Percentiles rank a stretch among this genome's conserved stretches.
Conservation (phyloP, 345 rosid genomes). For the Acer saccharum region DNA sequence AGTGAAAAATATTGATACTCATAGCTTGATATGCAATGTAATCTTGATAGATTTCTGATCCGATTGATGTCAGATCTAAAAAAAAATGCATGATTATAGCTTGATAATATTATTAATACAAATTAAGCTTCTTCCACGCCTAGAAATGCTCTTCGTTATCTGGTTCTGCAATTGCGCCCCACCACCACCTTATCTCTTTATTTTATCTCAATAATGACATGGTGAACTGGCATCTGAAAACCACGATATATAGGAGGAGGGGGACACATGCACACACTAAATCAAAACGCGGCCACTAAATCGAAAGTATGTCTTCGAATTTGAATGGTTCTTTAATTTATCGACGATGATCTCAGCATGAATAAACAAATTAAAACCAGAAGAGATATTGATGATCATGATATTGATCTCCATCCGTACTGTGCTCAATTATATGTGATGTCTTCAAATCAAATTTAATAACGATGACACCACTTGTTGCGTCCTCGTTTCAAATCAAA, state of each 20-base stretch:
- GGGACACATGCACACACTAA: background rate
- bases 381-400: background rate
- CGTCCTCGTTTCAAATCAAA: background rate
- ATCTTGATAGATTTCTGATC: too few species aligned
- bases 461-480: background rate
- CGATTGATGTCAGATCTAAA: too few species aligned
- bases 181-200: conserved; percentile 30
- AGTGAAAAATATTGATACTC: too few species aligned
- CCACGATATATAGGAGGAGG: background rate
- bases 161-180: background rate
- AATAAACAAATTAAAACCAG: too few species aligned
- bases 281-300: conserved; percentile 9
- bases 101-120: background rate
- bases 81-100: too few species aligned
- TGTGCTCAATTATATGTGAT: conserved; percentile 21
- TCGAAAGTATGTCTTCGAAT: background rate
- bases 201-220: conserved; percentile 19
- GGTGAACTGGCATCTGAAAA: conserved; percentile 20
- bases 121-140: background rate
- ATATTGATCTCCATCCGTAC: background rate
- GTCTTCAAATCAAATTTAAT: conserved; percentile 5
- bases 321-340: background rate
- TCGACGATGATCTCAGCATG: background rate
- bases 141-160: conserved; percentile 8
- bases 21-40: too few species aligned